Evolutionary conservation across 2,329 filamentous ascomycete species (phyloP).

Genomic region (Peltaster fructicola): DNA sequence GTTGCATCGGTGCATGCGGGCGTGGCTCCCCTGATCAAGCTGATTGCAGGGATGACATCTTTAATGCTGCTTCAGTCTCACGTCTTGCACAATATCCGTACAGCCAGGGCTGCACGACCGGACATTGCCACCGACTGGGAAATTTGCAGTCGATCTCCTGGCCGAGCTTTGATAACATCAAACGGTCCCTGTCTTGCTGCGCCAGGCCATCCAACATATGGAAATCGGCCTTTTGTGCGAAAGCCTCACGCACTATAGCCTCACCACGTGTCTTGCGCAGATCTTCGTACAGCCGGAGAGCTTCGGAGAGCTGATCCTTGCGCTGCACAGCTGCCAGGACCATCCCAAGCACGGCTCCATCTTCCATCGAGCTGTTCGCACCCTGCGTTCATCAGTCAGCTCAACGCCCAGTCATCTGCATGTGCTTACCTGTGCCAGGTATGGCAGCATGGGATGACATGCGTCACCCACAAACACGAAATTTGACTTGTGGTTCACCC

Average conservation of each 20-base stretch:
- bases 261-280: conserved; percentile 32
- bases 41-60: conserved; percentile 7
- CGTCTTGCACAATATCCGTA: conserved; percentile 45
- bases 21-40: background rate
- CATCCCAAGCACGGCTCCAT: conserved; percentile 46
- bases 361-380: conserved; percentile 50
- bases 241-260: conserved; percentile 44
- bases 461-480: conserved; percentile 38
- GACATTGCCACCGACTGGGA: conserved; percentile 46
- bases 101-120: conserved; percentile 43
- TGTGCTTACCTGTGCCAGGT: conserved; percentile 16
- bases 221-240: conserved; percentile 29
- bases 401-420: conserved; percentile 2
- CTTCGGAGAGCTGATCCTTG: conserved; percentile 22
- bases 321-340: conserved; percentile 34
- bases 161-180: conserved; percentile 40
- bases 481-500: conserved; percentile 36
- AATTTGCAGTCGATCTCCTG: conserved; percentile 36
- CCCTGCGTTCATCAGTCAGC: too few relatives aligned
- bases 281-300: conserved; percentile 27
- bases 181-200: conserved; percentile 38
- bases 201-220: conserved; percentile 33
- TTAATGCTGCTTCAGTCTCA: conserved; percentile 26
- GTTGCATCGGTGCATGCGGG: too few relatives aligned
- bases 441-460: conserved; percentile 47